Percentiles rank a stretch among this genome's conserved stretches.
These are phyloP conservation scores for Phytopythium montanum DNA, from an alignment of 352 stramenopile genomes.

Conservation along the genomic window DNA sequence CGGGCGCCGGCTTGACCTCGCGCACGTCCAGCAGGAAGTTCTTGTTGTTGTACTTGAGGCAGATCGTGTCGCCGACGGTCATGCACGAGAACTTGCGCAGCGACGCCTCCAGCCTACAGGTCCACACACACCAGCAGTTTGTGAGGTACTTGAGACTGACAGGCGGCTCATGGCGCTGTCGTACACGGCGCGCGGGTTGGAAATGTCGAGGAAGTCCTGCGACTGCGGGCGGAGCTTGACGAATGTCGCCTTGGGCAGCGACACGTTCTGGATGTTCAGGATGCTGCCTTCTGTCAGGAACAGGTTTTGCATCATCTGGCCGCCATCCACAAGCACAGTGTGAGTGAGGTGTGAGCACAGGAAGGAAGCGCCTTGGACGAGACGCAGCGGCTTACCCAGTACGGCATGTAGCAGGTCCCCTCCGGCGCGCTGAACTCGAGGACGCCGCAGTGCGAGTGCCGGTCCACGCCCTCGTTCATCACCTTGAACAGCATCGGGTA, in stretches of 20 bases:
- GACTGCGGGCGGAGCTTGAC: constrained; percentile 99
- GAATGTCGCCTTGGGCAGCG: constrained; percentile 96
- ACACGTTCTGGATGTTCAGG: constrained; percentile 95
- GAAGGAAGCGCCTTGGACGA: not conserved
- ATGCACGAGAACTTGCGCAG: constrained; percentile 95
- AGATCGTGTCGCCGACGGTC: constrained; percentile 98
- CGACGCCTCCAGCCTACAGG: constrained; percentile 62
- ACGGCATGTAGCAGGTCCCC: constrained; percentile 98
- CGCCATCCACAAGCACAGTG: not conserved
- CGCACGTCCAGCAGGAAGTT: constrained; percentile 98
- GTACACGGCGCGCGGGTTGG: constrained; percentile 96
- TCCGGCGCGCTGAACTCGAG: constrained; percentile 99
- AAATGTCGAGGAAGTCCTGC: constrained; percentile 98
- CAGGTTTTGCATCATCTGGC: constrained; percentile 99
- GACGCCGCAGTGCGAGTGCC: constrained; percentile 96
- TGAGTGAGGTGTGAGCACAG: not conserved
- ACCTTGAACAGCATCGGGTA: constrained; percentile 99
- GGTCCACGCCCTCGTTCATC: constrained; percentile 80
- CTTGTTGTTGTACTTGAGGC: constrained; percentile 98
- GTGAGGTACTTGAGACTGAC: not conserved
- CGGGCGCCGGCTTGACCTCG: constrained; percentile 94
- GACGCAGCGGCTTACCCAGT: constrained; percentile 82
- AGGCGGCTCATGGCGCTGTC: constrained; percentile 24
- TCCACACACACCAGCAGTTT: not conserved
- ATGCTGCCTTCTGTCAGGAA: constrained; percentile 93